Evolutionary conservation across 805 yeast species (phyloP).

Genomic region (Candida silvicultrix): DNA sequence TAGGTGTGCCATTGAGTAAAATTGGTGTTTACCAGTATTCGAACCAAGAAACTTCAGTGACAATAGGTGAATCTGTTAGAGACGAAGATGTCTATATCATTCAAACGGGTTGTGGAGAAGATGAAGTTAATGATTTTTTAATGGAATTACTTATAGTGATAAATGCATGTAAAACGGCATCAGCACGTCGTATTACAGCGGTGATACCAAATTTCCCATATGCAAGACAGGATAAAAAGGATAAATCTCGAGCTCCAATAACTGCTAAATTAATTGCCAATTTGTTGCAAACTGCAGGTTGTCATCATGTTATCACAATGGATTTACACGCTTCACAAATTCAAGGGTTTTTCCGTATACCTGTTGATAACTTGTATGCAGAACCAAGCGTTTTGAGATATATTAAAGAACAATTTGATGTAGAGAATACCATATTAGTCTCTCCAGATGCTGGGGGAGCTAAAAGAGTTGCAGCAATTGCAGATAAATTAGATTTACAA

Average conservation of each 20-base stretch:
- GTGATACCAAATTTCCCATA: constrained; percentile 95
- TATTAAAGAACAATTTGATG: constrained; percentile 58
- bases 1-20: constrained; percentile 64
- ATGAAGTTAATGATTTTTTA: constrained; percentile 69
- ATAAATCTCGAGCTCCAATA: constrained; percentile 92
- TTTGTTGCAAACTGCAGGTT: constrained; percentile 87
- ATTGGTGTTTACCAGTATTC: constrained; percentile 82
- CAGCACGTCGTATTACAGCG: constrained; percentile 90
- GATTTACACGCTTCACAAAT: constrained; percentile 97
- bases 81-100: constrained; percentile 85
- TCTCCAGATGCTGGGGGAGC: constrained; percentile 99
- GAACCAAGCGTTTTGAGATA: constrained; percentile 87
- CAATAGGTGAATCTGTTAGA: constrained; percentile 81
- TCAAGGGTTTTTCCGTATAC: constrained; percentile 93
- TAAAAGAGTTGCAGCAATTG: constrained; percentile 90
- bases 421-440: constrained; percentile 64
- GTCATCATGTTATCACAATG: constrained; percentile 93
- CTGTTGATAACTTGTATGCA: constrained; percentile 93
- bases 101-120: constrained; percentile 80
- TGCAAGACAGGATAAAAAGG: constrained; percentile 96
- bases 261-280: constrained; percentile 94
- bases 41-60: constrained; percentile 83
- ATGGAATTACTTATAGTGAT: constrained; percentile 87
- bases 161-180: constrained; percentile 93
- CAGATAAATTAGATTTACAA: constrained; percentile 85